Conservation (phyloP, 306 rosid species). For the Casuarina glauca region DNA sequence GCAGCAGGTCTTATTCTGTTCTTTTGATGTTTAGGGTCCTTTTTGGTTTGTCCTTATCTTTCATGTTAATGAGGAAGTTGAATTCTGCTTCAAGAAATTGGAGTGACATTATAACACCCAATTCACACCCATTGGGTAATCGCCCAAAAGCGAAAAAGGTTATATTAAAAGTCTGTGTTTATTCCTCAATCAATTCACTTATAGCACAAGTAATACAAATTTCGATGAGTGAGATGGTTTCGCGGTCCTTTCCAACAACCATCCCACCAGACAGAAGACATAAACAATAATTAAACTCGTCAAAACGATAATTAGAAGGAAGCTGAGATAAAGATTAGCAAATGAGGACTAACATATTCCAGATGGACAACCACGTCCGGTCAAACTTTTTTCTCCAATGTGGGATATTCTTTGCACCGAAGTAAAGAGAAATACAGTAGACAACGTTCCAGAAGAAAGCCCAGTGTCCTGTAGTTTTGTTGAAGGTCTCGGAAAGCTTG, state of each 20-base stretch:
- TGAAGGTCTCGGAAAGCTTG: not conserved
- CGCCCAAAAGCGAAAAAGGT: not conserved
- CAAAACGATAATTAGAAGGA: conserved; percentile 33
- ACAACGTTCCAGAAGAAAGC: not conserved
- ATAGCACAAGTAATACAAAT: conserved; percentile 19
- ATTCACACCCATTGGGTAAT: conserved; percentile 35
- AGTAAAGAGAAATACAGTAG: conserved; percentile 17
- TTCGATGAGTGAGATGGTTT: conserved; percentile 34
- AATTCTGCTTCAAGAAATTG: not conserved
- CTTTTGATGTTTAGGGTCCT: not conserved
- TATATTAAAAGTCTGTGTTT: not conserved
- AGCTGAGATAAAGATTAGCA: conserved; percentile 14
- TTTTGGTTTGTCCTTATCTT: not conserved
- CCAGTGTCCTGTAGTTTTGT: not conserved
- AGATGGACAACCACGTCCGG: conserved; percentile 22
- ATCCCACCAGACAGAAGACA: conserved; percentile 42
- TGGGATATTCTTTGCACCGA: conserved; percentile 16
- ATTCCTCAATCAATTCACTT: not conserved
- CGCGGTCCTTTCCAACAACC: conserved; percentile 39
- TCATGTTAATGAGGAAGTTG: not conserved
- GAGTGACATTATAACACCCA: conserved; percentile 36
- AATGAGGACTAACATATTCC: conserved; percentile 25
- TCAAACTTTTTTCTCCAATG: not conserved
- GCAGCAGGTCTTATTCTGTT: not conserved
- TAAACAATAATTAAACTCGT: conserved; percentile 25